Conservation (phyloP, 1,284 basidiomycete genomes). For the Irpex sp. region DNA sequence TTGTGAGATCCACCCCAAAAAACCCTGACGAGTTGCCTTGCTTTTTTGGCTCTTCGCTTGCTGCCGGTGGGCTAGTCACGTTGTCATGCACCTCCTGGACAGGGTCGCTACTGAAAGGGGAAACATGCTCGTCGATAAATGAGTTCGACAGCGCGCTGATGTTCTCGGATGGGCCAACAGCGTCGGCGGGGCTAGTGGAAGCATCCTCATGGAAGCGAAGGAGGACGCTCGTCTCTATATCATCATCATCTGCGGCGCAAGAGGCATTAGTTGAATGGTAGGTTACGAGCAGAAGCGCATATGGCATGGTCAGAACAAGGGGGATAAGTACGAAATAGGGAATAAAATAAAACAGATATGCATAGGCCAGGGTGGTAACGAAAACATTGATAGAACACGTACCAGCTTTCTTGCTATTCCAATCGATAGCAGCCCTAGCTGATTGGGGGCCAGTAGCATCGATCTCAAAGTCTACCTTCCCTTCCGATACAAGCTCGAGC, state of each 20-base stretch:
- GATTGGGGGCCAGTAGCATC: constrained; percentile 59
- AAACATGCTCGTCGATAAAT: too few relatives aligned
- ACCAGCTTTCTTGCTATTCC: constrained; percentile 87
- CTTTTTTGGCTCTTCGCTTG: background rate
- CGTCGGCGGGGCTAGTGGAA: too few relatives aligned
- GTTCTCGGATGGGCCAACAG: too few relatives aligned
- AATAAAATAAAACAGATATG: background rate
- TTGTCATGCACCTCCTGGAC: too few relatives aligned
- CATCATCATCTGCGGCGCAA: constrained; percentile 62
- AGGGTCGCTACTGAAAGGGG: too few relatives aligned
- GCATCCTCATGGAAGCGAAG: constrained; percentile 37
- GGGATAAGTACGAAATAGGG: too few relatives aligned
- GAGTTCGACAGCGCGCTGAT: too few relatives aligned
- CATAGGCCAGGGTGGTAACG: background rate
- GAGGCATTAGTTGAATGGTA: too few relatives aligned
- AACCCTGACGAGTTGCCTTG: background rate
- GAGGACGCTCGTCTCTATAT: constrained; percentile 64
- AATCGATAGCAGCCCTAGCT: constrained; percentile 56
- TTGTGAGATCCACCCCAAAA: background rate
- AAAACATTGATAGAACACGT: constrained; percentile 16
- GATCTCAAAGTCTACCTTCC: constrained; percentile 63
- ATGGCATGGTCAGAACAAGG: background rate
- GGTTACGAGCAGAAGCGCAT: background rate
- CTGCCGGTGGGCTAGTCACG: background rate
- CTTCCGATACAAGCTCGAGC: constrained; percentile 67